Base-by-base conservation (phyloP, 805 yeast species). In the Candida ulmi region DNA sequence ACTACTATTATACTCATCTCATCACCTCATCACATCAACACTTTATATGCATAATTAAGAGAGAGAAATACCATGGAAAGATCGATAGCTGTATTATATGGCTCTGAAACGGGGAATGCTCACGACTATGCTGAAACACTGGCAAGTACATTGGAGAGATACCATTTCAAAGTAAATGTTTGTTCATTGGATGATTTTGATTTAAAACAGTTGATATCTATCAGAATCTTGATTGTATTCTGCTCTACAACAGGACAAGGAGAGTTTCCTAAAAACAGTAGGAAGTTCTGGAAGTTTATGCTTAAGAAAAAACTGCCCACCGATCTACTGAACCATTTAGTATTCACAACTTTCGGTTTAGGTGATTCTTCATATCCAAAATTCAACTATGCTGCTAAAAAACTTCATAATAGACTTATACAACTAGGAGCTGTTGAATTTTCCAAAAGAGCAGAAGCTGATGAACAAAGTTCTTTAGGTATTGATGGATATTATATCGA, bases 161-260 rank as follows among this genome's bases (percentile, higher is more conserved):
- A 68, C 36, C 73, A 74, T 48, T 70, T 76, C 48, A 61, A 53
- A 35, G 74, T 80, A 13, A 61, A 45, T 2, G 62, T 83, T 4
- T 61, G 69, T 9, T 58, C 83, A 0, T 55, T 87, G 45, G 85
- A 84, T 48, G 80, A 77, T 33, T 77, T 76, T 52, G 75, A 79
- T 42, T 58, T 81, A 33, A 72, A 69, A 47, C 68, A 68, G 40
- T 62, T 86, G 36, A 63, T 75, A 5, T 68, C 76, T 4, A 70
- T 78, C 13, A 52, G 63, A 7, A 60, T 62, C 23, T 65, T 77
- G 38, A 66, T 80, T 17, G 68, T 82, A 0, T 57, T 91, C 3
- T 84, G 95, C 56, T 80, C 96, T 1, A 91, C 99, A 0, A 83
- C 95, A 2, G 98, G 99, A 8, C 97, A 91, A 60, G 99, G 99